Percentiles rank a stretch among this genome's conserved stretches.
Conservation (phyloP, 2,329 filamentous ascomycete species). For the Fusarium austroafricanum region DNA sequence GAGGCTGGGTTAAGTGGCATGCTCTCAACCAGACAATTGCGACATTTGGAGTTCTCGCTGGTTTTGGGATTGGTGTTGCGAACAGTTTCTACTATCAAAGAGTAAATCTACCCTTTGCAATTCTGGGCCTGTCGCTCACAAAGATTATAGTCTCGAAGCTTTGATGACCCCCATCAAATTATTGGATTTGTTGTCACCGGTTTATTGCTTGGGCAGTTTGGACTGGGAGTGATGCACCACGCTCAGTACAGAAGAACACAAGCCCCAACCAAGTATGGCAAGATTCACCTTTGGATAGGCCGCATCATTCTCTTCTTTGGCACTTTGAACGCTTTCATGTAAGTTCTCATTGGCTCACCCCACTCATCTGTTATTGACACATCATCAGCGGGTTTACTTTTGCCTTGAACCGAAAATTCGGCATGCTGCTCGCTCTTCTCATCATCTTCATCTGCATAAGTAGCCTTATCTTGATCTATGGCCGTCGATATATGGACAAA, state of each 20-base stretch:
- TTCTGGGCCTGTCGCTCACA: conserved; percentile 15
- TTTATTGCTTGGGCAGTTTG: conserved; percentile 64
- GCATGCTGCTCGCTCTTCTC: conserved; percentile 61
- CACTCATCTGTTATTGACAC: background rate
- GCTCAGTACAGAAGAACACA: conserved; percentile 63
- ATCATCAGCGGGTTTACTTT: conserved; percentile 65
- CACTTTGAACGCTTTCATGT: conserved; percentile 68
- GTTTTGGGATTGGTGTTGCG: conserved; percentile 64
- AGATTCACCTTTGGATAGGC: conserved; percentile 68
- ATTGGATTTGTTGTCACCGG: conserved; percentile 67
- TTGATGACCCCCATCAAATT: conserved; percentile 67
- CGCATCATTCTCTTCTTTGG: conserved; percentile 65
- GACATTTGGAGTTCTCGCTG: conserved; percentile 60
- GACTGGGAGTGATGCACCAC: conserved; percentile 68
- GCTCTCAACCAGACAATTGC: conserved; percentile 64
- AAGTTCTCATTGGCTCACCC: conserved; percentile 42
- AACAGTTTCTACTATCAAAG: conserved; percentile 66
- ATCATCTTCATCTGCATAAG: conserved; percentile 57
- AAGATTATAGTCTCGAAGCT: conserved; percentile 59
- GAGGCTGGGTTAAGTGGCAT: conserved; percentile 66
- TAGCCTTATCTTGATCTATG: conserved; percentile 53
- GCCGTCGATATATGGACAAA: conserved; percentile 45
- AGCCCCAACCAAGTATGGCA: conserved; percentile 61
- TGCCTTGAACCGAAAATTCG: conserved; percentile 61
- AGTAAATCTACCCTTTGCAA: conserved; percentile 53